Conservation (phyloP, 2,329 filamentous ascomycete genomes). For the Cladosporium sp. region DNA sequence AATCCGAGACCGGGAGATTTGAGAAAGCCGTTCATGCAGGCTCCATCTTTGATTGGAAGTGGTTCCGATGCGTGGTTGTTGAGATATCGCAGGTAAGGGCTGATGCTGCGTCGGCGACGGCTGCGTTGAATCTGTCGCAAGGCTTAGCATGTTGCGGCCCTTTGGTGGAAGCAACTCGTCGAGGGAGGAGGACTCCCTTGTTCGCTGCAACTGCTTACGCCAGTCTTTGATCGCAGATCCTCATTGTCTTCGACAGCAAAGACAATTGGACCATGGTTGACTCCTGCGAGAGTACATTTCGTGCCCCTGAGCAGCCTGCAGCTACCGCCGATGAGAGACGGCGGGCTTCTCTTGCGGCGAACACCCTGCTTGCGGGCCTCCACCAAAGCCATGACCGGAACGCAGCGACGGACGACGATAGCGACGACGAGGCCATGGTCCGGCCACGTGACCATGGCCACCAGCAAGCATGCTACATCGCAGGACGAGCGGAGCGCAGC, state of each 20-base stretch:
- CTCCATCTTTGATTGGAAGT: background rate
- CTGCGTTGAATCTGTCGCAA: background rate
- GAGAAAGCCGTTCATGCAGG: background rate
- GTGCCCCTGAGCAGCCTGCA: background rate
- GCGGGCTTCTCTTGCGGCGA: no score
- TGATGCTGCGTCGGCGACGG: background rate
- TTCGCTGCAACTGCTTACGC: background rate
- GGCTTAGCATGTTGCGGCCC: slow-evolving; percentile 1
- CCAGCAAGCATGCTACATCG: no score
- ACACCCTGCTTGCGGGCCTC: no score
- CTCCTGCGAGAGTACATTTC: background rate
- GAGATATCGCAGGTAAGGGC: slow-evolving; percentile 7
- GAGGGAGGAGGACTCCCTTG: background rate
- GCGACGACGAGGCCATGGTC: no score
- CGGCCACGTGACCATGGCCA: no score
- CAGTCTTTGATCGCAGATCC: background rate
- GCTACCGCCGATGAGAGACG: background rate
- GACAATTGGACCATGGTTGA: no score
- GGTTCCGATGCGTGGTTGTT: slow-evolving; percentile 1
- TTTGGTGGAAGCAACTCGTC: background rate
- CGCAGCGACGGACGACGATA: no score
- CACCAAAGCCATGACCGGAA: no score
- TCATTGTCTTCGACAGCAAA: background rate
- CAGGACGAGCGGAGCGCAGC: no score
- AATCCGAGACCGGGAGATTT: no score